A percentile compares a stretch with the other conserved stretches of the same genome.
These are phyloP conservation scores for Lasiodiplodia hormozganensis DNA, from an alignment of 2,329 filamentous ascomycete genomes.

Conservation along the genomic window DNA sequence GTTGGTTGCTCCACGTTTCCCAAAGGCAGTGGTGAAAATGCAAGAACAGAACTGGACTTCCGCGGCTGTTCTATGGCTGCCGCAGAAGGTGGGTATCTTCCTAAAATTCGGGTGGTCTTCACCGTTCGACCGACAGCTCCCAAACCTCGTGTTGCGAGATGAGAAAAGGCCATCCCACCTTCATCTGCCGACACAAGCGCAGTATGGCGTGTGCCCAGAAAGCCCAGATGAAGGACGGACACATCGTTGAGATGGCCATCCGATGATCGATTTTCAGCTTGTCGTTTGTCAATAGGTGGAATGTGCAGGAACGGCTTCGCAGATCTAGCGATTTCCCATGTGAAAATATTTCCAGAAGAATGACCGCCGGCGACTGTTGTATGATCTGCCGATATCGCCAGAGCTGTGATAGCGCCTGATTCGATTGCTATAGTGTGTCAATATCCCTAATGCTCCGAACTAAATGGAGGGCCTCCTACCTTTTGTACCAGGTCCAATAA, in stretches of 20 bases:
- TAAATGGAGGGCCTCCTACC: constrained; percentile 56
- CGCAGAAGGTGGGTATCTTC: constrained; percentile 80
- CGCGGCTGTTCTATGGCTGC: constrained; percentile 69
- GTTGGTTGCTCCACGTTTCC: constrained; percentile 93
- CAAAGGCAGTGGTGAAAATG: constrained; percentile 86
- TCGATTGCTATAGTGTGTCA: constrained; percentile 72
- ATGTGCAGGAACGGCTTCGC: constrained; percentile 89
- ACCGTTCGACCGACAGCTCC: constrained; percentile 85
- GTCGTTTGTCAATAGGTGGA: constrained; percentile 72
- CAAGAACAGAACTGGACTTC: constrained; percentile 93
- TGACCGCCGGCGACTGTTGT: constrained; percentile 90
- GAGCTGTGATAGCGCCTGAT: constrained; percentile 82
- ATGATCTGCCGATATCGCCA: constrained; percentile 93
- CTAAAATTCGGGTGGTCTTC: constrained; percentile 88
- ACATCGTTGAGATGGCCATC: constrained; percentile 85
- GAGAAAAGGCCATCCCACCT: constrained; percentile 96
- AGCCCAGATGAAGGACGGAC: constrained; percentile 88
- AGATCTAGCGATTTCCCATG: constrained; percentile 88
- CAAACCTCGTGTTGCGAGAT: constrained; percentile 89
- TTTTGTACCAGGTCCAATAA: constrained; percentile 92
- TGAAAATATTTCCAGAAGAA: constrained; percentile 89
- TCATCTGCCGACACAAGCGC: constrained; percentile 95
- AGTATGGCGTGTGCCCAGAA: constrained; percentile 90
- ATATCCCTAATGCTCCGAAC: constrained; percentile 39
- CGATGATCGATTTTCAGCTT: constrained; percentile 68